Base-by-base conservation (phyloP, 257 asterid genomes). In the Thymus mandschuricus region DNA sequence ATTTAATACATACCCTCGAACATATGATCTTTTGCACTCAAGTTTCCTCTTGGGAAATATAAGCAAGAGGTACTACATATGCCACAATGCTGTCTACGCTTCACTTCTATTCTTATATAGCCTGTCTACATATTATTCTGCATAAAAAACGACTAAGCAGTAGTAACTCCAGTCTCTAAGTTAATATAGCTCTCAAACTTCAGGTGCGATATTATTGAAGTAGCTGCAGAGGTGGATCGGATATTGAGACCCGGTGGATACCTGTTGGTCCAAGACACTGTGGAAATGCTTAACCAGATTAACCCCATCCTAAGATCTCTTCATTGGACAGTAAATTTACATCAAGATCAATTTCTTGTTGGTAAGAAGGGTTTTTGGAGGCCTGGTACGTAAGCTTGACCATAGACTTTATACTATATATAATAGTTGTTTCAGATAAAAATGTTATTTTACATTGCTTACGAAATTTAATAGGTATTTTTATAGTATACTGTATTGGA, bases 1-100 rank as follows among this genome's bases (percentile, higher is more conserved):
- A 40, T 83, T 92, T 33, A 92, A 80, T 80, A 89, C 98, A 48
- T 95, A 95, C 75, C 98, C 99, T 11, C 82, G 98, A 70, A 81
- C 99, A 60, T 92, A 78, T 52, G 98, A 95, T 88, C 96, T 95
- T 80, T 87, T 95, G 70, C 97, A 95, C 74, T 77, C 98, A 46
- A 88, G 91, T 77, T 89, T 83, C 86, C 96, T 90, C 78, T 82
- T 92, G 21, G 79, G 75, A 78, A 90, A 87, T 76, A 73, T 90
- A 80, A 84, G 84, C 48, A 81, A 80, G 79, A 92, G 99, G 98
- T 92, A 85, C 46, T 7, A 50, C 49, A 38, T 44, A 35, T 10
- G 28, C 67, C 72, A 10, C 72, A 31, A 34, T 10, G 56, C 38
- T 60, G 51, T 58, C 30, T 57, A 58, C 30, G 46, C 66, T 56